Percentiles rank a stretch among this genome's conserved stretches.
Evolutionary conservation across 768 basidiomycete genomes (phyloP).

Genomic region (Hericium coralloides): DNA sequence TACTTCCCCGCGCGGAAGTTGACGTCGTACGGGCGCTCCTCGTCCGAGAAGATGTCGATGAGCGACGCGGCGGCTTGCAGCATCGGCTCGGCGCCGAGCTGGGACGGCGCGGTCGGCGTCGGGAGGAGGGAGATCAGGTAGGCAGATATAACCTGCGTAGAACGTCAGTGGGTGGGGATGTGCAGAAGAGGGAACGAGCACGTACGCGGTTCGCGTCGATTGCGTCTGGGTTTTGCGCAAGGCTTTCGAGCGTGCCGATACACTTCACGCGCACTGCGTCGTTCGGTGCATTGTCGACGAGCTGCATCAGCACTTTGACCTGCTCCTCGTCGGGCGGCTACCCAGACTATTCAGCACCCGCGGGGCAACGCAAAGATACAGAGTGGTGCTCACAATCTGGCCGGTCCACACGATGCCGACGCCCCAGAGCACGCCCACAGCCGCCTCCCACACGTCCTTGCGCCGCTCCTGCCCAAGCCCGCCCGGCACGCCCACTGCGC

Average conservation of each 20-base stretch:
- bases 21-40: slow-evolving; percentile 66
- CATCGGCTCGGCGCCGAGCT: slow-evolving; percentile 53
- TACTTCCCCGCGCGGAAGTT: slow-evolving; percentile 65
- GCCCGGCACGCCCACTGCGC: slow-evolving; percentile 47
- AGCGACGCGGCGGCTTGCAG: slow-evolving; percentile 76
- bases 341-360: background rate
- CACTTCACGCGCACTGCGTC: slow-evolving; percentile 59
- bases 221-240: slow-evolving; percentile 61
- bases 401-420: slow-evolving; percentile 72
- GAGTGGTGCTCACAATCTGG: slow-evolving; percentile 35
- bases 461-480: slow-evolving; percentile 59
- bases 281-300: slow-evolving; percentile 50
- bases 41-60: slow-evolving; percentile 92
- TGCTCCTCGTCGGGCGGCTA: slow-evolving; percentile 55
- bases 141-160: slow-evolving; percentile 44
- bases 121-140: slow-evolving; percentile 63
- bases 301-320: slow-evolving; percentile 53
- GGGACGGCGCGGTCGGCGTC: slow-evolving; percentile 27
- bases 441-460: slow-evolving; percentile 70
- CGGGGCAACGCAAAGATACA: background rate
- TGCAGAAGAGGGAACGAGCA: slow-evolving; percentile 6
- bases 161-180: background rate
- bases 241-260: slow-evolving; percentile 77
- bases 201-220: slow-evolving; percentile 58
- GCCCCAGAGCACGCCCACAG: slow-evolving; percentile 82